These are phyloP conservation scores for Iberis pinnata DNA, from an alignment of 345 rosid species.

Conservation along the genomic window DNA sequence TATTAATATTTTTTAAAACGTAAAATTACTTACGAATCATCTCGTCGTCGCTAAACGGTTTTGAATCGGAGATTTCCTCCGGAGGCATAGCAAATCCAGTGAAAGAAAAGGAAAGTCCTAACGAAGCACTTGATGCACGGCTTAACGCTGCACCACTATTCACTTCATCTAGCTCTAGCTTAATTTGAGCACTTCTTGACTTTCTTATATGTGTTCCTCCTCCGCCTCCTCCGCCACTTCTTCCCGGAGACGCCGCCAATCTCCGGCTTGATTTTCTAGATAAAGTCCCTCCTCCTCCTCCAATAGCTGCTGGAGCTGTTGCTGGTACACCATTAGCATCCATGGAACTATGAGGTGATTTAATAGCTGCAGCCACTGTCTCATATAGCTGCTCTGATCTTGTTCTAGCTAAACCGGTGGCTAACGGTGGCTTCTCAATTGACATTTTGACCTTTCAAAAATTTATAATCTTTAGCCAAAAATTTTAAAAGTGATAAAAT, in stretches of 20 bases:
- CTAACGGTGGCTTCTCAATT: slow-evolving; percentile 48
- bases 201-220: slow-evolving; percentile 70
- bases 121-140: slow-evolving; percentile 92
- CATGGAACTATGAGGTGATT: slow-evolving; percentile 37
- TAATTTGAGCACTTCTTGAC: slow-evolving; percentile 79
- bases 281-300: too few species aligned
- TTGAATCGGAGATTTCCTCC: slow-evolving; percentile 69
- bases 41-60: slow-evolving; percentile 89
- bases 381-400: slow-evolving; percentile 78
- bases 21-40: slow-evolving; percentile 85
- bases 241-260: slow-evolving; percentile 51
- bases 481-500: too few species aligned
- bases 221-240: slow-evolving; percentile 35
- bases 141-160: slow-evolving; percentile 84
- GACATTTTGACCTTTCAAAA: slow-evolving; percentile 15
- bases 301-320: slow-evolving; percentile 19
- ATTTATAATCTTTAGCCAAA: slow-evolving; percentile 7
- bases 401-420: slow-evolving; percentile 54
- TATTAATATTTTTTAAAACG: too few species aligned
- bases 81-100: slow-evolving; percentile 84
- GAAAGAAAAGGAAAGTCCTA: slow-evolving; percentile 87
- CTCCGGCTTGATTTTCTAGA: slow-evolving; percentile 75
- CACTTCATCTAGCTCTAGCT: slow-evolving; percentile 64
- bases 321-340: slow-evolving; percentile 28
- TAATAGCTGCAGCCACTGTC: slow-evolving; percentile 59